phyloP scores from a whole-genome alignment of 2,329 filamentous ascomycete genomes.

The Metarhizium humberi region DNA sequence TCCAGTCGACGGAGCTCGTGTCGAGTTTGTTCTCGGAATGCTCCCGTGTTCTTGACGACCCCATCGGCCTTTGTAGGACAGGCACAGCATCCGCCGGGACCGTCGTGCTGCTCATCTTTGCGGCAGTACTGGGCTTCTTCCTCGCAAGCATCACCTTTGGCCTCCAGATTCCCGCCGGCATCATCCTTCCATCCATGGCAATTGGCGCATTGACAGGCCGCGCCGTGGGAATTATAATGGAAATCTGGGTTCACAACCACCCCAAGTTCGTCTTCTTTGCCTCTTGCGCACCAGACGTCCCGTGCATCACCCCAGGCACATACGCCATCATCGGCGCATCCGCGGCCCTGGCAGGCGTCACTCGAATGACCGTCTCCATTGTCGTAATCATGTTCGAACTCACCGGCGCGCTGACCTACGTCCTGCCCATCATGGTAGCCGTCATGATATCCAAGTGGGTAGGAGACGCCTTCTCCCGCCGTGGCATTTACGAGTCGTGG shows the following conservation, averaged over 20 bases:
- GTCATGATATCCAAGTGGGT: conserved; percentile 99
- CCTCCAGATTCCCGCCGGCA: conserved; percentile 86
- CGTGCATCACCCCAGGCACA: conserved; percentile 86
- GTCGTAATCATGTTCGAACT: conserved; percentile 99
- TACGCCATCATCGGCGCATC: conserved; percentile 96
- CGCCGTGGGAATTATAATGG: conserved; percentile 79
- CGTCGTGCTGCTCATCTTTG: conserved; percentile 73
- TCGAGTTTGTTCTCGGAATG: conserved; percentile 91
- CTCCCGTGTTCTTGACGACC: conserved; percentile 70
- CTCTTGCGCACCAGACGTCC: conserved; percentile 74
- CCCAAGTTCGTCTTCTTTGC: conserved; percentile 69
- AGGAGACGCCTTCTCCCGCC: conserved; percentile 84
- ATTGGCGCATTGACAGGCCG: conserved; percentile 87
- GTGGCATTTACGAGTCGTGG: conserved; percentile 96
- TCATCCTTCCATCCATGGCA: conserved; percentile 92
- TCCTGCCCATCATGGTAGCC: conserved; percentile 96
- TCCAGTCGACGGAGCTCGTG: conserved; percentile 84
- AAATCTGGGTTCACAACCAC: conserved; percentile 75
- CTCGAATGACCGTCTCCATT: conserved; percentile 93
- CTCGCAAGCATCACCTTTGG: conserved; percentile 86
- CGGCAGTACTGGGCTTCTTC: conserved; percentile 74
- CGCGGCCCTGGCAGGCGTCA: conserved; percentile 86
- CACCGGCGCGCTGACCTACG: conserved; percentile 89
- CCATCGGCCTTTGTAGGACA: conserved; percentile 82
- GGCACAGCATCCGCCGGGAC: conserved; percentile 75